phyloP scores from a whole-genome alignment of 176 grass and related monocot species.

The Elaeis guineensis region DNA sequence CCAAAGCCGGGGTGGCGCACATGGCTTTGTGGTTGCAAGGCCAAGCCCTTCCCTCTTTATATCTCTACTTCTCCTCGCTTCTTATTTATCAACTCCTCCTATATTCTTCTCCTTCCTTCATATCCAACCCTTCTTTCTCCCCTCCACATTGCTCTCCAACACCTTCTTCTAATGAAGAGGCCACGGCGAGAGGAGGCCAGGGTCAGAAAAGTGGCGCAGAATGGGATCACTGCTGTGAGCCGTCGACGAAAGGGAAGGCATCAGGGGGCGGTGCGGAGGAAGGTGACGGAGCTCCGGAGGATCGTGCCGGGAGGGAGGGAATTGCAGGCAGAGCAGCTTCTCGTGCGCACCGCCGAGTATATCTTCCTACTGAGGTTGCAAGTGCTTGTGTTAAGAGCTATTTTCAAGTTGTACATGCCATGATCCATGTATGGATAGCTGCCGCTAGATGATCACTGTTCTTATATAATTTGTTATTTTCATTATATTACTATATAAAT shows the following conservation, averaged over 20 bases:
- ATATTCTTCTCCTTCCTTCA: slow-evolving; percentile 4
- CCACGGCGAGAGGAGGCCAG: neutral
- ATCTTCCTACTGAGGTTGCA: slow-evolving; percentile 47
- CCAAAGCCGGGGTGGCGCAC: slow-evolving; percentile 14
- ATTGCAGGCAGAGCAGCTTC: slow-evolving; percentile 51
- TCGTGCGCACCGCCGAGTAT: slow-evolving; percentile 64
- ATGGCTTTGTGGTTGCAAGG: neutral
- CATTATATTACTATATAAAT: slow-evolving; percentile 14
- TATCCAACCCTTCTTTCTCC: neutral
- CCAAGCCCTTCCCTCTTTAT: neutral
- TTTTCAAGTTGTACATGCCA: slow-evolving; percentile 38
- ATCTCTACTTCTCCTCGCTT: neutral
- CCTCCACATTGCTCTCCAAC: neutral
- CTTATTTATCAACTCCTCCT: neutral
- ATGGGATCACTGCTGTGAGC: too few species aligned
- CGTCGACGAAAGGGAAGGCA: too few species aligned
- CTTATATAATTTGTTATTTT: slow-evolving; percentile 15
- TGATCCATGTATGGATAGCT: neutral
- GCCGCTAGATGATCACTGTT: too few species aligned
- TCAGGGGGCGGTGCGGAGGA: slow-evolving; percentile 28
- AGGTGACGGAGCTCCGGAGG: slow-evolving; percentile 74
- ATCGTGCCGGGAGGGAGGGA: slow-evolving; percentile 53
- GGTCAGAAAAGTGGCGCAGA: too few species aligned
- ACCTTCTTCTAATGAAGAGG: neutral
- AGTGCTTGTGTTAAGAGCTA: slow-evolving; percentile 50